phyloP scores from a whole-genome alignment of 2,329 filamentous ascomycete species.

The Didymella keratinophila region DNA sequence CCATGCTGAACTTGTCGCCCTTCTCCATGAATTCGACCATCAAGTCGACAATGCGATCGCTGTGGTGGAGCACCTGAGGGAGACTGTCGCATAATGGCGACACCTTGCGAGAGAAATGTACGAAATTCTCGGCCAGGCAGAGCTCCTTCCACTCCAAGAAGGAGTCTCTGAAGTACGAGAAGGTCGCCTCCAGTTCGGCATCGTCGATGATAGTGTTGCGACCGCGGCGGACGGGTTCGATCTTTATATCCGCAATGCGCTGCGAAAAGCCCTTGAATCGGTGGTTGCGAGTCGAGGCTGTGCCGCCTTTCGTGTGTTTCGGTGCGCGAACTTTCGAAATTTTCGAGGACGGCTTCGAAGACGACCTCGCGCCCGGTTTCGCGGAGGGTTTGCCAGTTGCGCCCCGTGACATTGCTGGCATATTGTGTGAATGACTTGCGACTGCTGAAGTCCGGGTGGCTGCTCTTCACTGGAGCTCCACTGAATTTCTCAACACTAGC shows the following conservation, averaged over 20 bases:
- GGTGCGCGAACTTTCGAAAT: constrained; percentile 57
- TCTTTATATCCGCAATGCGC: constrained; percentile 88
- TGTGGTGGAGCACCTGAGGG: constrained; percentile 89
- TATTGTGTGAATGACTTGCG: constrained; percentile 32
- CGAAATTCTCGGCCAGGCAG: constrained; percentile 85
- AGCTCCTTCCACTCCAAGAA: constrained; percentile 90
- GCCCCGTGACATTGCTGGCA: constrained; percentile 56
- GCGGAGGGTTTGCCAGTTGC: constrained; percentile 24
- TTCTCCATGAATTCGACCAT: constrained; percentile 78
- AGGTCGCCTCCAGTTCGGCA: constrained; percentile 75
- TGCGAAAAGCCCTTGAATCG: constrained; percentile 90
- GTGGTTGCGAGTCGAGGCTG: constrained; percentile 80
- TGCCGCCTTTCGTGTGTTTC: constrained; percentile 72
- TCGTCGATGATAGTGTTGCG: constrained; percentile 84
- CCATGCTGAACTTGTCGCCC: constrained; percentile 80
- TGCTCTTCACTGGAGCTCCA: constrained; percentile 29
- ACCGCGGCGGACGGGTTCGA: constrained; percentile 91
- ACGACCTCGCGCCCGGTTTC: constrained; percentile 26
- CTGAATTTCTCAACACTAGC: constrained; percentile 40
- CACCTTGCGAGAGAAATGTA: constrained; percentile 76
- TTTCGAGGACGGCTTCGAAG: constrained; percentile 22
- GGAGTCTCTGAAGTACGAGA: constrained; percentile 86
- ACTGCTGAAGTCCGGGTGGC: constrained; percentile 15
- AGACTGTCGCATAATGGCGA: constrained; percentile 85
- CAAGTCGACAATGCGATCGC: constrained; percentile 81